phyloP scores from a whole-genome alignment of 208 protist genomes.

The Leishmania martiniquensis region DNA sequence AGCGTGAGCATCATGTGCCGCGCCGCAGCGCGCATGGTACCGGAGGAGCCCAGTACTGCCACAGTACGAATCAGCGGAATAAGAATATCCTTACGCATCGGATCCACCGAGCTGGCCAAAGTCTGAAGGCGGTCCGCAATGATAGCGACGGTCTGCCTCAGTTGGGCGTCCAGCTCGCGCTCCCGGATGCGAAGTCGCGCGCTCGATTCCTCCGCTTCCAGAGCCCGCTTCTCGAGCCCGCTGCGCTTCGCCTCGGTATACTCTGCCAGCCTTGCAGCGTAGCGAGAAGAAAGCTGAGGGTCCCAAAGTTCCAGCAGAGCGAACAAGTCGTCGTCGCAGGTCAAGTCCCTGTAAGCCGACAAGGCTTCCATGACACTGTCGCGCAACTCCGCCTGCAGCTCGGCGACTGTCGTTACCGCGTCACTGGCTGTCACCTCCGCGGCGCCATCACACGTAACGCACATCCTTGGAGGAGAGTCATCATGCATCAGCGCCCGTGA shows the following conservation, averaged over 20 bases:
- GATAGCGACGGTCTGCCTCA: constrained; percentile 30
- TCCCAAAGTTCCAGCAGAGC: constrained; percentile 23
- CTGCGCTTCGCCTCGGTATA: not conserved
- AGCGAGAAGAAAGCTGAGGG: constrained; percentile 8
- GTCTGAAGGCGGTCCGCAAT: constrained; percentile 53
- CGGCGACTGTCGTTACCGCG: not conserved
- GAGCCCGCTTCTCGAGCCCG: constrained; percentile 2
- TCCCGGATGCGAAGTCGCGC: constrained; percentile 24
- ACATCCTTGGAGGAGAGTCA: not conserved
- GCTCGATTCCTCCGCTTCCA: constrained; percentile 12
- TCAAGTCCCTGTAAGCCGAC: constrained; percentile 14
- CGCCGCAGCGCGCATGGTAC: constrained; percentile 34
- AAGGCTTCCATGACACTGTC: constrained; percentile 21
- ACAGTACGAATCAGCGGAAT: constrained; percentile 59
- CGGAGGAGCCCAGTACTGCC: constrained; percentile 38
- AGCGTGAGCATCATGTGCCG: constrained; percentile 60
- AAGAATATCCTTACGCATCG: constrained; percentile 58
- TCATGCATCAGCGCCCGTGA: not conserved
- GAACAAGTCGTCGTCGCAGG: constrained; percentile 10
- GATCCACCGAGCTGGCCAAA: constrained; percentile 51
- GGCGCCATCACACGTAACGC: not conserved
- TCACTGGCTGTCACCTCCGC: not conserved
- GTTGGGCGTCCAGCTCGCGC: constrained; percentile 33
- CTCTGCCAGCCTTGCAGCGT: not conserved
- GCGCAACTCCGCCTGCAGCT: constrained; percentile 5